Percentiles rank a stretch among this genome's conserved stretches.
phyloP scores from a whole-genome alignment of 345 rosid species.

The Acer campestre region DNA sequence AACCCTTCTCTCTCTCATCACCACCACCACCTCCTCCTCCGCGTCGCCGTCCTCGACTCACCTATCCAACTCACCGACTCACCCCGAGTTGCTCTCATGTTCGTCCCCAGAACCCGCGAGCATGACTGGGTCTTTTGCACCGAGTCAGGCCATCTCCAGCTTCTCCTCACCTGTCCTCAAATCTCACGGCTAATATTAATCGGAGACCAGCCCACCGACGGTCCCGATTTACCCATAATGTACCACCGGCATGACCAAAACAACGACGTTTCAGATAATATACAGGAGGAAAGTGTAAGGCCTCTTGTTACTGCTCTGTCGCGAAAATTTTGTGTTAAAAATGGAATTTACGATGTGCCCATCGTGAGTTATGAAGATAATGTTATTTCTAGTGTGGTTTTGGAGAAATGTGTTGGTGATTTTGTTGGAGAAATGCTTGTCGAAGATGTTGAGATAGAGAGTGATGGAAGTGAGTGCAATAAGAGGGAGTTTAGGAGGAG shows the following conservation, averaged over 20 bases:
- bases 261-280: slow-evolving; percentile 21
- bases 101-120: slow-evolving; percentile 73
- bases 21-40: slow-evolving; percentile 40
- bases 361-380: slow-evolving; percentile 65
- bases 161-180: slow-evolving; percentile 54
- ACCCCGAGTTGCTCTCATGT: slow-evolving; percentile 61
- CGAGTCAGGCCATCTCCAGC: slow-evolving; percentile 87
- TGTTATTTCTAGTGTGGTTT: slow-evolving; percentile 44
- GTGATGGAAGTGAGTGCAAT: slow-evolving; percentile 2
- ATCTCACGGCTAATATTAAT: slow-evolving; percentile 67
- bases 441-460: slow-evolving; percentile 68
- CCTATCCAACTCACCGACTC: slow-evolving; percentile 37
- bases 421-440: slow-evolving; percentile 79
- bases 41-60: slow-evolving; percentile 80
- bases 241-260: slow-evolving; percentile 24
- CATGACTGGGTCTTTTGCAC: slow-evolving; percentile 86
- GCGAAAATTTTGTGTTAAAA: slow-evolving; percentile 35
- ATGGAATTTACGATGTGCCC: slow-evolving; percentile 38
- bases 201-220: slow-evolving; percentile 40
- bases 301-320: slow-evolving; percentile 57
- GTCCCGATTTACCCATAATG: slow-evolving; percentile 22
- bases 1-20: slow-evolving; percentile 11
- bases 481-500: slow-evolving; percentile 72
- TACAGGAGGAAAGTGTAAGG: slow-evolving; percentile 35
- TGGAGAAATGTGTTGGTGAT: slow-evolving; percentile 55